A percentile compares a stretch with the other conserved stretches of the same genome.
These are phyloP conservation scores for Iberis pinnata DNA, from an alignment of 345 rosid genomes.

Conservation along the genomic window DNA sequence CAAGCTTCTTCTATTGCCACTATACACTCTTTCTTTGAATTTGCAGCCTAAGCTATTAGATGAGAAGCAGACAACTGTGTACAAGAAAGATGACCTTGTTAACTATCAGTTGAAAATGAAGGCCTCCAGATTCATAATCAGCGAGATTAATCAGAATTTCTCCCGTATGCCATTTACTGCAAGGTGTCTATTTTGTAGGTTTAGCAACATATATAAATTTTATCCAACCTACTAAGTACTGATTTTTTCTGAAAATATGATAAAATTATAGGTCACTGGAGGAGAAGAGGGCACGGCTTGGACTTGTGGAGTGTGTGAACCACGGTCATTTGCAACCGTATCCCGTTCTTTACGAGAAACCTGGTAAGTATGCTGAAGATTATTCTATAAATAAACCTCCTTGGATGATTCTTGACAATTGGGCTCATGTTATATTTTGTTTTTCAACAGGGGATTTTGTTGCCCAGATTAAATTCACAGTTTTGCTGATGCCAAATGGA, in stretches of 20 bases:
- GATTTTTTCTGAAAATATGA: background rate
- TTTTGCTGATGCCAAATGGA: conserved; percentile 92
- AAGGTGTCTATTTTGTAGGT: conserved; percentile 44
- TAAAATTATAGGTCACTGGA: conserved; percentile 66
- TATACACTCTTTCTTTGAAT: conserved; percentile 3
- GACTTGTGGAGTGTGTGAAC: conserved; percentile 92
- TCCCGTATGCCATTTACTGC: conserved; percentile 87
- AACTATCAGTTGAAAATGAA: conserved; percentile 94
- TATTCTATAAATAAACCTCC: background rate
- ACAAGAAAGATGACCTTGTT: conserved; percentile 78
- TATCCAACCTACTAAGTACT: no score
- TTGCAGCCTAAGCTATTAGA: conserved; percentile 90
- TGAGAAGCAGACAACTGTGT: conserved; percentile 90
- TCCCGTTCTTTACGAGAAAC: conserved; percentile 92
- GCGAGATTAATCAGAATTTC: conserved; percentile 77
- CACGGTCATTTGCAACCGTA: conserved; percentile 94
- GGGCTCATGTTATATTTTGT: background rate
- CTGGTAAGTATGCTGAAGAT: conserved; percentile 42
- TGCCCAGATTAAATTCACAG: conserved; percentile 91
- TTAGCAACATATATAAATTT: background rate
- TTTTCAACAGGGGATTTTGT: conserved; percentile 56
- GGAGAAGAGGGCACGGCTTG: conserved; percentile 93
- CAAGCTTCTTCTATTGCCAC: background rate
- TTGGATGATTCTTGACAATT: background rate
- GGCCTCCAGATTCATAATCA: conserved; percentile 92